These are phyloP conservation scores for Helotiales sp. DNA, from an alignment of 2,329 filamentous ascomycete species.

Conservation along the genomic window DNA sequence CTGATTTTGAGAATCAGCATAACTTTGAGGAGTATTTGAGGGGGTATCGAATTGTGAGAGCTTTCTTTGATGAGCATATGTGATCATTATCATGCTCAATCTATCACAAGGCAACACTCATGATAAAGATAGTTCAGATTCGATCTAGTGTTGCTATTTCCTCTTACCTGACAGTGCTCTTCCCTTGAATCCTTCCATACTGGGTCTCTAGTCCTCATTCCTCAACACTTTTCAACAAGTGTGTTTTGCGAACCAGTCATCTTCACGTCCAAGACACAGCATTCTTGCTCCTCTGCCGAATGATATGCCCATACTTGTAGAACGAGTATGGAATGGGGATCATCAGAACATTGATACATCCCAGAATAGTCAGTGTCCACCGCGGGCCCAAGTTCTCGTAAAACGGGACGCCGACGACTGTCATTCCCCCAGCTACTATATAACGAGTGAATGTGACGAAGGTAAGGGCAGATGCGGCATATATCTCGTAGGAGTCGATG, in stretches of 20 bases:
- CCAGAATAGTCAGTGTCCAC: slow-evolving; percentile 43
- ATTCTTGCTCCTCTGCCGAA: slow-evolving; percentile 24
- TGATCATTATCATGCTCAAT: slow-evolving; percentile 1
- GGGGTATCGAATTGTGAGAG: slow-evolving; percentile 58
- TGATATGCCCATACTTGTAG: slow-evolving; percentile 36
- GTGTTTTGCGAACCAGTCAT: too few species aligned
- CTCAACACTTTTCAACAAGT: too few species aligned
- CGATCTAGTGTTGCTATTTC: too few species aligned
- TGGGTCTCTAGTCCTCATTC: too few species aligned
- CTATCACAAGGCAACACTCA: too few species aligned
- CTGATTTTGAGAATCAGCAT: slow-evolving; percentile 55
- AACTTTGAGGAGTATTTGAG: slow-evolving; percentile 63
- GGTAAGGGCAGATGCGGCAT: slow-evolving; percentile 39
- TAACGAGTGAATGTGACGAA: slow-evolving; percentile 38
- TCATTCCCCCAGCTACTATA: slow-evolving; percentile 14
- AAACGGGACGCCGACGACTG: background rate
- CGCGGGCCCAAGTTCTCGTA: slow-evolving; percentile 41
- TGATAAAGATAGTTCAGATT: too few species aligned
- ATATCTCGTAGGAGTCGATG: slow-evolving; percentile 41
- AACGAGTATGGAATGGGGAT: slow-evolving; percentile 43
- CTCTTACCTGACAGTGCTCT: too few species aligned
- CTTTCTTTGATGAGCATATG: slow-evolving; percentile 55
- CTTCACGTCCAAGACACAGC: background rate
- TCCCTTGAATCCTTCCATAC: too few species aligned
- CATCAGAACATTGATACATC: slow-evolving; percentile 39